phyloP scores from a whole-genome alignment of 139 green algal species.

The Yamagishiella unicocca region DNA sequence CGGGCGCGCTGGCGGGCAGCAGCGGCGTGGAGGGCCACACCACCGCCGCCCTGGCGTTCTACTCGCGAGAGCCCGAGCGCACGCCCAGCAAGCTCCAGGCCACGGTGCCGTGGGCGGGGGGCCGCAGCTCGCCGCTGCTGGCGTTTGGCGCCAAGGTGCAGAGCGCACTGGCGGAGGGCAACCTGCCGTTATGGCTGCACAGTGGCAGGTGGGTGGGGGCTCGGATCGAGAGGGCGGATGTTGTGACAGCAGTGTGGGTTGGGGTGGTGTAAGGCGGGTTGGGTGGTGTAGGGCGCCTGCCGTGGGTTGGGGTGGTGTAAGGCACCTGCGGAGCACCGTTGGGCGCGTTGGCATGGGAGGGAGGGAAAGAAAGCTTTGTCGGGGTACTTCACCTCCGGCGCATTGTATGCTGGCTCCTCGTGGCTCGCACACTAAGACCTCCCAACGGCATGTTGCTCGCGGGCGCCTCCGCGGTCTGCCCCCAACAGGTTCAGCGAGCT shows the following conservation, averaged over 20 bases:
- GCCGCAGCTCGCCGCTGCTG: conserved; percentile 31
- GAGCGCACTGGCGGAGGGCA: conserved; percentile 10
- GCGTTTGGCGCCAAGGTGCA: conserved; percentile 38
- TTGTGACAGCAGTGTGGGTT: too few relatives aligned
- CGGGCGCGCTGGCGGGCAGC: background rate
- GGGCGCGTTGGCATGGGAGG: too few relatives aligned
- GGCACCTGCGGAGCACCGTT: too few relatives aligned
- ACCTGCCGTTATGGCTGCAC: conserved; percentile 31
- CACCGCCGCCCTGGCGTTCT: background rate
- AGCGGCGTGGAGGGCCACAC: background rate
- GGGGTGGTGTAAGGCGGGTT: too few relatives aligned
- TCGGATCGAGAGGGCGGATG: background rate
- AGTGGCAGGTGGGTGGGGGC: conserved; percentile 2
- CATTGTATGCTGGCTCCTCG: too few relatives aligned
- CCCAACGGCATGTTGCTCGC: too few relatives aligned
- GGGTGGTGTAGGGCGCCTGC: too few relatives aligned
- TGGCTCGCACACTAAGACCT: too few relatives aligned
- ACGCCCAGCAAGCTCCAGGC: background rate
- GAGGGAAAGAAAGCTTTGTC: too few relatives aligned
- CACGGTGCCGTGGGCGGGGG: background rate
- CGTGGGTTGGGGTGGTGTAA: too few relatives aligned
- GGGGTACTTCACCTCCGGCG: too few relatives aligned
- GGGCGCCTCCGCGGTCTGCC: background rate
- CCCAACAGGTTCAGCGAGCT: conserved; percentile 3
- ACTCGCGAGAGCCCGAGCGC: background rate